These are phyloP conservation scores for Cercospora beticola DNA, from an alignment of 2,329 filamentous ascomycete genomes.

Conservation along the genomic window DNA sequence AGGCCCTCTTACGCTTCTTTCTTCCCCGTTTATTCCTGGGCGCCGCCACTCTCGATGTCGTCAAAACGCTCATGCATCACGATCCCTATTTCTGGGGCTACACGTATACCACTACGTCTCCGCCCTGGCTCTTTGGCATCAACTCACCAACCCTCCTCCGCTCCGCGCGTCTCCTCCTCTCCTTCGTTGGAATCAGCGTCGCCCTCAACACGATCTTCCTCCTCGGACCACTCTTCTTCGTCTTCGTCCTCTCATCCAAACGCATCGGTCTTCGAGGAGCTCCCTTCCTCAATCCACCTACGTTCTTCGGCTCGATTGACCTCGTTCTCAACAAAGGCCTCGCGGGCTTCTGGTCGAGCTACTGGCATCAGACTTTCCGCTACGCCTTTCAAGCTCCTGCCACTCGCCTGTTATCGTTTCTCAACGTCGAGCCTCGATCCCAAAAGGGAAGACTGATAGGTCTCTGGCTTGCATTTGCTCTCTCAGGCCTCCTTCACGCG, in stretches of 20 bases:
- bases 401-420: constrained; percentile 44
- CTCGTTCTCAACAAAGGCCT: constrained; percentile 68
- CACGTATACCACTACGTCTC: constrained; percentile 37
- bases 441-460: constrained; percentile 43
- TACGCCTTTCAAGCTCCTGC: constrained; percentile 65
- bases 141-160: constrained; percentile 50
- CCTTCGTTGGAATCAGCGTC: constrained; percentile 56
- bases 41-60: constrained; percentile 68
- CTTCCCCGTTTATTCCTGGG: constrained; percentile 49
- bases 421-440: constrained; percentile 37
- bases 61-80: constrained; percentile 67
- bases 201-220: constrained; percentile 63
- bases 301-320: constrained; percentile 55
- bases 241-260: constrained; percentile 58
- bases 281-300: constrained; percentile 59
- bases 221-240: constrained; percentile 61
- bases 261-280: constrained; percentile 61
- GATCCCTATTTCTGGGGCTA: constrained; percentile 73
- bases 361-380: constrained; percentile 91
- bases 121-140: constrained; percentile 47
- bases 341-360: constrained; percentile 76
- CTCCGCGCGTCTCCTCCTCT: constrained; percentile 58
- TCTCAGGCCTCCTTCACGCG: constrained; percentile 69
- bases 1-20: constrained; percentile 38
- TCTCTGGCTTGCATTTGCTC: constrained; percentile 59